Evolutionary conservation across 495 filamentous ascomycete species (phyloP).

Genomic region (Neurospora sp.): DNA sequence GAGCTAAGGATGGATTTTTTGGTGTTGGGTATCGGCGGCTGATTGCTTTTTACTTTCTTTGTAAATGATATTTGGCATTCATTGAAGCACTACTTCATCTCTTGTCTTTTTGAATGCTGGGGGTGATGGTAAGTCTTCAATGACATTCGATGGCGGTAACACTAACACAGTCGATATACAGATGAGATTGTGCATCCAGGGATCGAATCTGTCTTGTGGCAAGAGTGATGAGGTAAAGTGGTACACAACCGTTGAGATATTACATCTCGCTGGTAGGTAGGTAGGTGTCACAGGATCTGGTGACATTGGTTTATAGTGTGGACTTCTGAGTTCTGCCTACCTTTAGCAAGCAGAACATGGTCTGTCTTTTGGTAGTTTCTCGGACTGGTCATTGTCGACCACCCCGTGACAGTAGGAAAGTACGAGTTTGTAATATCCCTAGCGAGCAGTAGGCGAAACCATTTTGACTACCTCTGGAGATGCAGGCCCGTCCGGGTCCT

Average conservation of each 20-base stretch:
- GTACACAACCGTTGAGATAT: neutral
- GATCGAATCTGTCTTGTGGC: neutral
- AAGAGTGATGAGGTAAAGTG: neutral
- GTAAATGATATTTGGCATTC: neutral
- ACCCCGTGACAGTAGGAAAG: too few relatives aligned
- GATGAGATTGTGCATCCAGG: neutral
- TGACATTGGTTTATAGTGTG: neutral
- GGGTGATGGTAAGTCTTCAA: neutral
- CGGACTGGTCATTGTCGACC: too few relatives aligned
- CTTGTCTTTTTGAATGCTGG: neutral
- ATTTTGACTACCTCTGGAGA: too few relatives aligned
- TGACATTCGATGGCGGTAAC: neutral
- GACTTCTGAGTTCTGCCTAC: too few relatives aligned
- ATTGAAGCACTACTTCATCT: neutral
- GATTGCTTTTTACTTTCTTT: neutral
- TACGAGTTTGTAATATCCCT: too few relatives aligned
- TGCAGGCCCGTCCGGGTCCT: too few relatives aligned
- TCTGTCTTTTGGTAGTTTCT: too few relatives aligned
- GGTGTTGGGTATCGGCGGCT: neutral
- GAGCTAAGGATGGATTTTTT: neutral
- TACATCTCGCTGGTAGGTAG: neutral
- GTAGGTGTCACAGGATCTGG: neutral
- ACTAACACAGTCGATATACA: neutral
- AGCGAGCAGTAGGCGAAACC: too few relatives aligned
- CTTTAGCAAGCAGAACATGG: too few relatives aligned